Evolutionary conservation across 2,329 filamentous ascomycete genomes (phyloP).

Genomic region (Penicillium brasilianum): DNA sequence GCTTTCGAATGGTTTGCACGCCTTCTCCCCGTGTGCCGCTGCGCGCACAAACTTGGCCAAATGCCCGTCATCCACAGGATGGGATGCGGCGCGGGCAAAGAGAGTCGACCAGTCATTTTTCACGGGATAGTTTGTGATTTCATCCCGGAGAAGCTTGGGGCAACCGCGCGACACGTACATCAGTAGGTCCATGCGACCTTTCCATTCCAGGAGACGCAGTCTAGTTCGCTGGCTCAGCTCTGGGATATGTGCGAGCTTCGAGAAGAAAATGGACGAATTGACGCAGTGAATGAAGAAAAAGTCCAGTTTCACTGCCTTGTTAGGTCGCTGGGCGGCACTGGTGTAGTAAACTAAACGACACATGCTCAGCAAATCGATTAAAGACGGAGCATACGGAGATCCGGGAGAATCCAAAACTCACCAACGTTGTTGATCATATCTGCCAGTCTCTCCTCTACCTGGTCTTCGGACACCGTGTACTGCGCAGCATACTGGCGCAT

Average conservation of each 20-base stretch:
- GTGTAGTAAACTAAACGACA: slow-evolving; percentile 56
- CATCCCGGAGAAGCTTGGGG: slow-evolving; percentile 64
- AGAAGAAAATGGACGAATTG: slow-evolving; percentile 77
- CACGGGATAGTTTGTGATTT: slow-evolving; percentile 65
- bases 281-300: slow-evolving; percentile 83
- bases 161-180: slow-evolving; percentile 73
- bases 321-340: slow-evolving; percentile 66
- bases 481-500: slow-evolving; percentile 66
- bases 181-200: slow-evolving; percentile 74
- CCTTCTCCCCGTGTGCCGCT: slow-evolving; percentile 67
- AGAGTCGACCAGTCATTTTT: slow-evolving; percentile 55
- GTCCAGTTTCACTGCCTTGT: slow-evolving; percentile 74
- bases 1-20: slow-evolving; percentile 43
- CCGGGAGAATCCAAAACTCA: slow-evolving; percentile 34
- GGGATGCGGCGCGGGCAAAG: slow-evolving; percentile 52
- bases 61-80: slow-evolving; percentile 76
- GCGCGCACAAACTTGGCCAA: slow-evolving; percentile 75
- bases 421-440: slow-evolving; percentile 73
- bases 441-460: slow-evolving; percentile 62
- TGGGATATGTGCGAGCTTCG: slow-evolving; percentile 64
- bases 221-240: slow-evolving; percentile 67
- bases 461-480: slow-evolving; percentile 61
- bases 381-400: background rate
- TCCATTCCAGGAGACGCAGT: slow-evolving; percentile 77
- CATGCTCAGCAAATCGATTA: background rate